Conservation (phyloP, 805 yeast genomes). For the Saturnispora galanensis region DNA sequence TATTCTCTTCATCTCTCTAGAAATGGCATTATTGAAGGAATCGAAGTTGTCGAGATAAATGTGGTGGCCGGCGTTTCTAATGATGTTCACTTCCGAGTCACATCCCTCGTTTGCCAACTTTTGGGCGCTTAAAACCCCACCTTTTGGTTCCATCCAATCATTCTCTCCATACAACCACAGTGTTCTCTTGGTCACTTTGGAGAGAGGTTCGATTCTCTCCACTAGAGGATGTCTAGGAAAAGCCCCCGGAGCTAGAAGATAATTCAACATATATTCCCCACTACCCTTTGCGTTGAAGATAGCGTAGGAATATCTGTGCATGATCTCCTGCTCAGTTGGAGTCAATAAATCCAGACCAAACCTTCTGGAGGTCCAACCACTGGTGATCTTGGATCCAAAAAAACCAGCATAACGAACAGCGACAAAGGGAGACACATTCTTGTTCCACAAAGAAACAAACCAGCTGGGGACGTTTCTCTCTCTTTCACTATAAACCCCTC, state of each 20-base stretch:
- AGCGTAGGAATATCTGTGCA: constrained; percentile 75
- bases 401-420: constrained; percentile 72
- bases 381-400: constrained; percentile 72
- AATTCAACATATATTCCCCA: constrained; percentile 86
- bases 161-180: constrained; percentile 81
- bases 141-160: constrained; percentile 51
- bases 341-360: constrained; percentile 39
- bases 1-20: constrained; percentile 39
- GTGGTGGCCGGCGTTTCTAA: constrained; percentile 66
- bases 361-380: constrained; percentile 83
- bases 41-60: constrained; percentile 58
- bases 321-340: constrained; percentile 26
- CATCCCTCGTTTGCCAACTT: constrained; percentile 25
- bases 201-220: constrained; percentile 35
- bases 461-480: constrained; percentile 50
- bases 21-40: constrained; percentile 42
- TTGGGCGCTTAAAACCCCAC: constrained; percentile 35
- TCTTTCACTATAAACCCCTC: constrained; percentile 52
- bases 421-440: constrained; percentile 74
- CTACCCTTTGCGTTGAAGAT: constrained; percentile 83
- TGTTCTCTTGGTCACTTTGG: constrained; percentile 22
- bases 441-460: constrained; percentile 70
- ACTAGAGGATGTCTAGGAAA: constrained; percentile 69
- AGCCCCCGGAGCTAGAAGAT: constrained; percentile 84
- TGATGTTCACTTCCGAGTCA: constrained; percentile 17